Evolutionary conservation across 352 stramenopile genomes (phyloP).

Genomic region (Phytophthora hibernalis): DNA sequence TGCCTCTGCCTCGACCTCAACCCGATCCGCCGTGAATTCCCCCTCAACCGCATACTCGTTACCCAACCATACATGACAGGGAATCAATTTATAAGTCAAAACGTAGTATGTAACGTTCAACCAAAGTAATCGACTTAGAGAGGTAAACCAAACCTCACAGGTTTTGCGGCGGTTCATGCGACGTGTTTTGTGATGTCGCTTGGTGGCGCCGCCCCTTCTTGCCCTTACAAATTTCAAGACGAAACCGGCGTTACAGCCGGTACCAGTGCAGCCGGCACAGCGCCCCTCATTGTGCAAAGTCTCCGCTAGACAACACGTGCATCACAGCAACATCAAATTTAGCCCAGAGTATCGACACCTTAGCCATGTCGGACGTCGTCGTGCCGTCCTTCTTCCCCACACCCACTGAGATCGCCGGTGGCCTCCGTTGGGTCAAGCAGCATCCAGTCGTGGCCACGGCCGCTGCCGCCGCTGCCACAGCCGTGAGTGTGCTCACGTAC

Average conservation of each 20-base stretch:
- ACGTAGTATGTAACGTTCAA: no score
- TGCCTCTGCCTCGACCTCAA: slow-evolving; percentile 31
- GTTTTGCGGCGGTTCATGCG: slow-evolving; percentile 26
- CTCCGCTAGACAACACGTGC: slow-evolving; percentile 13
- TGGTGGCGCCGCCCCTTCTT: slow-evolving; percentile 29
- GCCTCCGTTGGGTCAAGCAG: slow-evolving; percentile 74
- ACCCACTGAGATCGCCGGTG: slow-evolving; percentile 77
- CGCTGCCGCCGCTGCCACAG: slow-evolving; percentile 67
- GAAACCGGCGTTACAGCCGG: slow-evolving; percentile 17
- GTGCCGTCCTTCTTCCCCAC: slow-evolving; percentile 84
- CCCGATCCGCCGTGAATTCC: slow-evolving; percentile 23
- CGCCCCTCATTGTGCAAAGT: slow-evolving; percentile 34
- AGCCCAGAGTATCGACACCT: slow-evolving; percentile 1
- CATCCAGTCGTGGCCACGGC: slow-evolving; percentile 78
- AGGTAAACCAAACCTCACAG: background rate
- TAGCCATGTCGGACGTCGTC: slow-evolving; percentile 63
- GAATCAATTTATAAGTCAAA: background rate
- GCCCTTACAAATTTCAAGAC: slow-evolving; percentile 32
- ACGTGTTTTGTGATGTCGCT: slow-evolving; percentile 39
- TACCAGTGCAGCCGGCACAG: background rate
- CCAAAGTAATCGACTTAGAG: background rate
- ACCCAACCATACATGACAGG: background rate
- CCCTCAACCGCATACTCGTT: slow-evolving; percentile 1
- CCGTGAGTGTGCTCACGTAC: slow-evolving; percentile 76
- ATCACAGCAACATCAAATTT: slow-evolving; percentile 1